Base-by-base conservation (phyloP, 306 rosid genomes). In the Notholithocarpus densiflorus region DNA sequence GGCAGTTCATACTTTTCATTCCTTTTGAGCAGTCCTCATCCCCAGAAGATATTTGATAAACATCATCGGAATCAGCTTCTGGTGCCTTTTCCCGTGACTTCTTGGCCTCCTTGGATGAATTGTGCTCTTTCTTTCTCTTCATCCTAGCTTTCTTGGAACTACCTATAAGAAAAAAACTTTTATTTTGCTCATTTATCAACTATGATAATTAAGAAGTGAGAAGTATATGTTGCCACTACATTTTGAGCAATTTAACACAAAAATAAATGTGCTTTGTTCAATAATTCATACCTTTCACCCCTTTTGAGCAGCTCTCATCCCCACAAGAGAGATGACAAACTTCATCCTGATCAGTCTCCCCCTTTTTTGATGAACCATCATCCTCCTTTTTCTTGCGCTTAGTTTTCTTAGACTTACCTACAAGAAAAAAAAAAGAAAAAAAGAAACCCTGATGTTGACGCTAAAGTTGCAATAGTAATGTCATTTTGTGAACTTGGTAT, bases 381-480 rank as follows among this genome's bases (percentile, higher is more conserved):
- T 60, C 79, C 77, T 77, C 80, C 79, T 55, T 88, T 61, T 79
- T 77, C 81, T 81, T 91, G 77, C 79, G 86, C 85, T 84, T 77
- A 52, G 81, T 51, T 78, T 84, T 91, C 86, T 86, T 91, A 6
- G 89, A 76, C 80, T 75, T 83, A 68, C 85, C 98, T 92, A 77
- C 86, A 82, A 82, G 72, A 29, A 84, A 15, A 40, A 85, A 15
- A 52, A 15, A 5, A 6, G 8, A 21, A 51, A 15, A 8, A 40
- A 8, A 71, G 20, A 82, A 60, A 40, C 56, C 56, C 13, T 12
- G 59, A 77, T 15, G 79, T 43, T 68, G 2, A 29, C 17, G 23
- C 56, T 55, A 80, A 68, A 0, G 75, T 70, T 52, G 21, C 65
- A 21, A 56, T 17, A 75, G 24, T 34, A 68, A 73, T 64, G 23